Evolutionary conservation across 2,329 filamentous ascomycete genomes (phyloP), one percentile per base, ranked within the genome.

Genomic region (Pseudocercospora vitis): DNA sequence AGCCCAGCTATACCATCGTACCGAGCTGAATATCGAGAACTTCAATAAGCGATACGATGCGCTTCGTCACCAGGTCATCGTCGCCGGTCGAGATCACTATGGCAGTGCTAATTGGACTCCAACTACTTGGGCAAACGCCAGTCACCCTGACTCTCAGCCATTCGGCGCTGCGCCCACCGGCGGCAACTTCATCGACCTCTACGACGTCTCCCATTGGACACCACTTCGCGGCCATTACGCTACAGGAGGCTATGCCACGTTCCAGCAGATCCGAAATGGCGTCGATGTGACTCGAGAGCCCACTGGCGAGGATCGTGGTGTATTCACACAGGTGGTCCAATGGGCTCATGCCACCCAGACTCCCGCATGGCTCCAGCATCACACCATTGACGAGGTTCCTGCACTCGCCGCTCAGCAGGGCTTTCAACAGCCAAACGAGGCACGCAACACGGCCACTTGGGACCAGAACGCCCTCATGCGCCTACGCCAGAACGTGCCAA

Each of bases 321-420:
- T 32, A 2, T 49, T 56, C 18, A 56, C 53, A 0, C 23, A 24
- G 11, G 33, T 45, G 0, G 33, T 56, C 8, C 23, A 37, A 3
- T 51, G 37, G 48, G 48, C 39, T 18, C n/a, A 8, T 31, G 40
- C 4, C 31, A 40, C 18, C 24, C 24, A 4, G 29, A 19, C 12
- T n/a, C 19, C 9, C 2, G 19, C 2, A 21, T 12, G 1, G 21
- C 11, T 24, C 9, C 14, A 44, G 14, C 6, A 79, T 2, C 3
- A 33, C 14, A 16, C 16, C 28, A 47, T 47, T 5, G 26, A 21
- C 14, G 26, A 19, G 4, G 11, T 19, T 2, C 16, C 26, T 1
- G 16, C 33, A 2, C 18, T 37, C 7, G 33, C 33, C 1, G 33
- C 14, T 2, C 16, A 14, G 4, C 33, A 21, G 5, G 28, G 9